Percentiles rank a stretch among this genome's conserved stretches.
These are phyloP conservation scores for Capsicum rhomboideum DNA, from an alignment of 257 asterid genomes.

Conservation along the genomic window DNA sequence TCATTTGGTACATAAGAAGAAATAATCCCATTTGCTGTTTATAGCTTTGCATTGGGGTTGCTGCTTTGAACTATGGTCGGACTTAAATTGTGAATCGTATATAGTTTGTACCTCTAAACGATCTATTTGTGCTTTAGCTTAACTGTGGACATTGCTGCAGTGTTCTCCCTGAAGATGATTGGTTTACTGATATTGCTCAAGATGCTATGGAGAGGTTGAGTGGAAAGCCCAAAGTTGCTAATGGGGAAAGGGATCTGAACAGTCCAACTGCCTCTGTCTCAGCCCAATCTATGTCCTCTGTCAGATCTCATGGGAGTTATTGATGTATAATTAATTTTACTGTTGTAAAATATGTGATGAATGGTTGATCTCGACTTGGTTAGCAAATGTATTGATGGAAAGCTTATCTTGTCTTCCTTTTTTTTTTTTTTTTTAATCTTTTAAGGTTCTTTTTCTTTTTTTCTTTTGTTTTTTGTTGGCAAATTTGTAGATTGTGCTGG, in stretches of 20 bases:
- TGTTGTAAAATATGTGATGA: conserved; percentile 16
- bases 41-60: neutral
- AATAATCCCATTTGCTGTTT: neutral
- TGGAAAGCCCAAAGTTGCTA: conserved; percentile 67
- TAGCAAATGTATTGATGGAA: neutral
- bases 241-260: conserved; percentile 82
- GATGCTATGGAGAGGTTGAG: conserved; percentile 87
- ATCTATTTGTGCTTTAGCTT: neutral
- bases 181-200: conserved; percentile 83
- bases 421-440: neutral
- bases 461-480: neutral
- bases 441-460: neutral
- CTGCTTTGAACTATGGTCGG: neutral
- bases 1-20: neutral
- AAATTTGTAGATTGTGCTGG: conserved; percentile 6
- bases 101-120: neutral
- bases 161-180: conserved; percentile 87
- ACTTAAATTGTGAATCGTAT: neutral
- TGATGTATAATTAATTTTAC: conserved; percentile 18
- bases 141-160: conserved; percentile 30
- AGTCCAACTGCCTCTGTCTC: conserved; percentile 99
- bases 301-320: conserved; percentile 88
- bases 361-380: neutral
- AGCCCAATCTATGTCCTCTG: conserved; percentile 89
- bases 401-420: neutral